Conservation (phyloP, 768 basidiomycete species). For the Gyrodon lividus region DNA sequence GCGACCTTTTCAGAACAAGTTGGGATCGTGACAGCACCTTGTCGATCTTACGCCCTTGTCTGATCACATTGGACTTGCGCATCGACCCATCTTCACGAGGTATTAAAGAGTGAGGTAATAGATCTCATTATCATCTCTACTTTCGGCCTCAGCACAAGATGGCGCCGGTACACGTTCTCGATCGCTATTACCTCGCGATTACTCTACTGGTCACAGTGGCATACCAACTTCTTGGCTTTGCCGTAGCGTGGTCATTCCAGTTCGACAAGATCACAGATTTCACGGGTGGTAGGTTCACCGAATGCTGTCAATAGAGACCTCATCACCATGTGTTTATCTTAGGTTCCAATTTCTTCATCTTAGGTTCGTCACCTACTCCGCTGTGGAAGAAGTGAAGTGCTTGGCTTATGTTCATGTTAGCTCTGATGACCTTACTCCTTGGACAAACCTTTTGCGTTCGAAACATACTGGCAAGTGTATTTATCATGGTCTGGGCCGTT, state of each 20-base stretch:
- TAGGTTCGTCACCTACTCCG: constrained; percentile 40
- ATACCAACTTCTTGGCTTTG: constrained; percentile 62
- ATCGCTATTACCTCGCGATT: constrained; percentile 49
- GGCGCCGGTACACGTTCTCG: constrained; percentile 45
- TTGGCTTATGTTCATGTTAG: constrained; percentile 26
- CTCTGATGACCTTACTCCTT: constrained; percentile 57
- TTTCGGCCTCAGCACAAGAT: constrained; percentile 37
- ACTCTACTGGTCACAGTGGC: constrained; percentile 52
- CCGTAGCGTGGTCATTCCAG: constrained; percentile 65
- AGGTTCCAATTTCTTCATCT: constrained; percentile 67
- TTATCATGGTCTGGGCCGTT: constrained; percentile 69
- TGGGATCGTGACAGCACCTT: neutral
- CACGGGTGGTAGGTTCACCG: constrained; percentile 44
- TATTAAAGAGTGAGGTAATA: neutral
- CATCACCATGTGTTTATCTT: neutral
- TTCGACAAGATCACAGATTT: constrained; percentile 78
- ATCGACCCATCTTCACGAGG: neutral
- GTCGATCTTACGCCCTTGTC: neutral
- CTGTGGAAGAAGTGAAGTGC: neutral
- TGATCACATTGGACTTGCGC: neutral
- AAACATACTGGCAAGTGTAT: constrained; percentile 53
- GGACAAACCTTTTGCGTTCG: constrained; percentile 59
- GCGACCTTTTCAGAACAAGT: neutral
- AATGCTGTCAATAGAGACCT: neutral
- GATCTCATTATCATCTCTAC: constrained; percentile 65